phyloP scores from a whole-genome alignment of 345 rosid species.

The Citrus medica region DNA sequence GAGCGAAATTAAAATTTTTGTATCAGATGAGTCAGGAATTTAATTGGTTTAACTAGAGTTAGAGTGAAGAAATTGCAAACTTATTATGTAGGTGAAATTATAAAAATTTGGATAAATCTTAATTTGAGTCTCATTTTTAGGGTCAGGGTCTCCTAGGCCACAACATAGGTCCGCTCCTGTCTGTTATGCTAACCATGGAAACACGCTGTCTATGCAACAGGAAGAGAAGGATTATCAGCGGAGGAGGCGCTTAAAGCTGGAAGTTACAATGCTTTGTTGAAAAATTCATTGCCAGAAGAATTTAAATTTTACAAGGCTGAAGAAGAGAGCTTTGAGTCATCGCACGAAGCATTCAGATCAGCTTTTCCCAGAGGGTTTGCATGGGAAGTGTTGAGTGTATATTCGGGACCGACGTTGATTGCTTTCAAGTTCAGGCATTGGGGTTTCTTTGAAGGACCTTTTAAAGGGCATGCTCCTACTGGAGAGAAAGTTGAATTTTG shows the following conservation, averaged over 20 bases:
- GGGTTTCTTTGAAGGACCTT: slow-evolving; percentile 83
- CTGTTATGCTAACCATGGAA: no score
- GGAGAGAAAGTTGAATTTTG: slow-evolving; percentile 60
- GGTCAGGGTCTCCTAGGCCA: no score
- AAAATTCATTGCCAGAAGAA: slow-evolving; percentile 55
- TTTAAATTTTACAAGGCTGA: slow-evolving; percentile 62
- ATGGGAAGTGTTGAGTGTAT: slow-evolving; percentile 63
- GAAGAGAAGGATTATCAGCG: slow-evolving; percentile 65
- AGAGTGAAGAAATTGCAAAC: no score
- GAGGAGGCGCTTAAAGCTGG: slow-evolving; percentile 63
- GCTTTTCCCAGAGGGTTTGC: slow-evolving; percentile 90
- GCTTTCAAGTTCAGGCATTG: slow-evolving; percentile 84
- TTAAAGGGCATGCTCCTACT: slow-evolving; percentile 65
- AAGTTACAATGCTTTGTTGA: slow-evolving; percentile 65
- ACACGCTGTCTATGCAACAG: slow-evolving; percentile 22
- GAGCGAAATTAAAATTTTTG: no score
- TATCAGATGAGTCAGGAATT: background rate
- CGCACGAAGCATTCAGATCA: slow-evolving; percentile 57
- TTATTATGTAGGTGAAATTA: no score
- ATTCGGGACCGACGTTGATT: slow-evolving; percentile 73
- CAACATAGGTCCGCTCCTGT: no score
- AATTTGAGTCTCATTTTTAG: no score
- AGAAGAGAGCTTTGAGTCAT: slow-evolving; percentile 71
- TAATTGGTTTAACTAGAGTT: no score
- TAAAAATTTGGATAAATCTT: no score